Evolutionary conservation across 75 land plant species (phyloP).

Genomic region (Ceratopteris richardii): DNA sequence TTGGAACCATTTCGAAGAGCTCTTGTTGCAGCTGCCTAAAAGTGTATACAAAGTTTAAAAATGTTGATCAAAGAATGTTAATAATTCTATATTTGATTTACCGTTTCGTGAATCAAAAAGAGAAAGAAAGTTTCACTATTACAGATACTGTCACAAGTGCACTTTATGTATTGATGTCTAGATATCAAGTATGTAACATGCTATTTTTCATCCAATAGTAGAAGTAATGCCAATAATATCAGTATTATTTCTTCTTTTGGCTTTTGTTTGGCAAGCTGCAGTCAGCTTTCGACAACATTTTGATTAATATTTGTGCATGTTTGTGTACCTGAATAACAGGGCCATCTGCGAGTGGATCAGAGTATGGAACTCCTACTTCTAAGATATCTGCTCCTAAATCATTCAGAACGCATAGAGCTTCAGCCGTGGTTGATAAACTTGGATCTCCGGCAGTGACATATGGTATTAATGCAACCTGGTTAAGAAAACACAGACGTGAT

Average conservation of each 20-base stretch:
- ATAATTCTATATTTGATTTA: no score
- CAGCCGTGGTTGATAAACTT: conserved; percentile 76
- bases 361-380: conserved; percentile 88
- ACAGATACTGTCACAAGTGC: not conserved
- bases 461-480: conserved; percentile 88
- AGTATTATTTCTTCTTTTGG: not conserved
- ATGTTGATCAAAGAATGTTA: not conserved
- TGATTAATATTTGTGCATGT: not conserved
- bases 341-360: conserved; percentile 96
- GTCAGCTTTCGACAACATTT: not conserved
- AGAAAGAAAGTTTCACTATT: not conserved
- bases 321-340: conserved; percentile 87
- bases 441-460: conserved; percentile 94
- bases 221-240: not conserved
- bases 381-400: conserved; percentile 73
- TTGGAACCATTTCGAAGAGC: conserved; percentile 70
- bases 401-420: conserved; percentile 77
- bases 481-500: no score
- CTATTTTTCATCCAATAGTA: not conserved
- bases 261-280: no score
- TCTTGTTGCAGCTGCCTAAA: conserved; percentile 86
- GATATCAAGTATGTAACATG: not conserved
- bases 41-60: not conserved
- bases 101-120: not conserved
- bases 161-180: not conserved